Evolutionary conservation across 306 rosid species (phyloP).

Genomic region (Mimosa pudica): DNA sequence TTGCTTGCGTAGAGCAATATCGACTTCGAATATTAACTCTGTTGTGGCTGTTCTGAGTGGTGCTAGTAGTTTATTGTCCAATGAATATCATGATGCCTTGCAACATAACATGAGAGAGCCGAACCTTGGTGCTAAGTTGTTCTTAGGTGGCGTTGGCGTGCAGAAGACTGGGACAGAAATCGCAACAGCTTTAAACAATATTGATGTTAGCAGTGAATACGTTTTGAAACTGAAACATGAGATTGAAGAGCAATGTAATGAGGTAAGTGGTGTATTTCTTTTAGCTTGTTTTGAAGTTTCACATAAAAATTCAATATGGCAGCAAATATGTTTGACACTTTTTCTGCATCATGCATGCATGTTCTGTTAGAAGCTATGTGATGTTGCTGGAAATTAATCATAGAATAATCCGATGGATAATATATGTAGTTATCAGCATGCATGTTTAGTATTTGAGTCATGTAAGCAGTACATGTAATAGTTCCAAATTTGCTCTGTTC

Average conservation of each 20-base stretch:
- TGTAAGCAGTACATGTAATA: neutral
- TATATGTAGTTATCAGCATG: neutral
- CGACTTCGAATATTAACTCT: slow-evolving; percentile 84
- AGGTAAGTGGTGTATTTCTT: slow-evolving; percentile 55
- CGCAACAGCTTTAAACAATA: slow-evolving; percentile 84
- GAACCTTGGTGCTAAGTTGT: slow-evolving; percentile 85
- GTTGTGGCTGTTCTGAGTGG: slow-evolving; percentile 86
- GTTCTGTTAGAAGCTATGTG: neutral
- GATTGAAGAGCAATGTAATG: slow-evolving; percentile 90
- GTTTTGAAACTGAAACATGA: slow-evolving; percentile 86
- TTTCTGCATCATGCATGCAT: neutral
- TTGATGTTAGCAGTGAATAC: slow-evolving; percentile 88
- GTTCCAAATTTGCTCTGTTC: slow-evolving; percentile 7
- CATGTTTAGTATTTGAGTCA: neutral
- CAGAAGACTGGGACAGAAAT: slow-evolving; percentile 85
- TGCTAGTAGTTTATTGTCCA: slow-evolving; percentile 75
- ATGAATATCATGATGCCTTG: slow-evolving; percentile 87
- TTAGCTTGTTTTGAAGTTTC: slow-evolving; percentile 13
- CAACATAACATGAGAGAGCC: slow-evolving; percentile 87
- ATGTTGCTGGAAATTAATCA: slow-evolving; percentile 13
- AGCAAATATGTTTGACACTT: neutral
- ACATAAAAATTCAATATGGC: neutral
- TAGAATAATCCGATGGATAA: slow-evolving; percentile 18
- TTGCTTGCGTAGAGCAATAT: slow-evolving; percentile 80
- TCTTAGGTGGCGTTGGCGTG: slow-evolving; percentile 86